Evolutionary conservation across 106 monocot species (phyloP).

Genomic region (Acorus gramineus): DNA sequence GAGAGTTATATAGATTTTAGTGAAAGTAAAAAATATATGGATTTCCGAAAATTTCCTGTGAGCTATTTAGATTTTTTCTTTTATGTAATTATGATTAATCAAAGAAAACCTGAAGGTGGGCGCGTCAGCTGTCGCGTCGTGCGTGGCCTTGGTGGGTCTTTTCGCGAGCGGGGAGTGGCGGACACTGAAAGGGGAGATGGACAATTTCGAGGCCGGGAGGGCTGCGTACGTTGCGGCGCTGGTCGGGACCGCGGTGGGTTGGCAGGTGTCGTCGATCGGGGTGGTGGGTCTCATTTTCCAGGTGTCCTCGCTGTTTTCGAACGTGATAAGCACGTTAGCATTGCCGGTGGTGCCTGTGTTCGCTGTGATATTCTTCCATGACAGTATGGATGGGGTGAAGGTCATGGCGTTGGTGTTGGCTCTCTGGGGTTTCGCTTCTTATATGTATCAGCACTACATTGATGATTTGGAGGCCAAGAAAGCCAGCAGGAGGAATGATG

Average conservation of each 20-base stretch:
- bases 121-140: conserved; percentile 10
- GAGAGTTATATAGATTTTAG: too few relatives aligned
- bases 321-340: conserved; percentile 28
- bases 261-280: conserved; percentile 36
- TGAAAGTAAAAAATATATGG: too few relatives aligned
- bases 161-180: conserved; percentile 32
- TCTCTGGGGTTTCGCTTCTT: conserved; percentile 45
- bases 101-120: neutral
- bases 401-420: conserved; percentile 32
- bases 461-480: conserved; percentile 7
- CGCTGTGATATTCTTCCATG: conserved; percentile 43
- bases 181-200: conserved; percentile 16
- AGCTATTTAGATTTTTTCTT: too few relatives aligned
- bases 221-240: conserved; percentile 27
- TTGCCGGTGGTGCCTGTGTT: conserved; percentile 39
- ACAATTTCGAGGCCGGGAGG: conserved; percentile 20
- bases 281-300: conserved; percentile 22
- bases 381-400: conserved; percentile 40
- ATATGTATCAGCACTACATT: conserved; percentile 45
- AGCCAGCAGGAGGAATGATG: too few relatives aligned
- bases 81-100: too few relatives aligned
- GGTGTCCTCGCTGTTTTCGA: conserved; percentile 41
- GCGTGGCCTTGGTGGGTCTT: conserved; percentile 17
- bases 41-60: too few relatives aligned
- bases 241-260: conserved; percentile 31